Base-by-base conservation (phyloP, 2,329 filamentous ascomycete genomes). In the Beauveria caledonica region DNA sequence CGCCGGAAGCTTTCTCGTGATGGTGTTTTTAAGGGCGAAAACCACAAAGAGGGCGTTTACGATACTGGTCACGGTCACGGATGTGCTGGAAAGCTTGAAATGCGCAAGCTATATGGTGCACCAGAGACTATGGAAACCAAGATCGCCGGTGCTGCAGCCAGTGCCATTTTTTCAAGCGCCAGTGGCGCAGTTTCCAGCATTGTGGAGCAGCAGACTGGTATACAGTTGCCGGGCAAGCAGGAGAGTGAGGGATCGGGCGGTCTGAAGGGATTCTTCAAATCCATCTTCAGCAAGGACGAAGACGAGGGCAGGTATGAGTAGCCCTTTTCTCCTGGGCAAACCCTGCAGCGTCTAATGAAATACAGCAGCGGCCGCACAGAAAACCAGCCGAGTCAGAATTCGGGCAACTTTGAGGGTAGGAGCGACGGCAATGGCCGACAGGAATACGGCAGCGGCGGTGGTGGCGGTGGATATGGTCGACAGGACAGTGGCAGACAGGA, bases 1-100 rank as follows among this genome's bases (percentile, higher is more conserved):
- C 87, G 90, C 60, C 74, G 80, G 56, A 88, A 92, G 74, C 81
- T 97, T 50, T 90, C 87, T 67, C 86, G 90, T 19, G 79, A 88
- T 0, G 92, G 93, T 62, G 90, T 97, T 54, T 72, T 86, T 71
- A 79, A 84, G 51, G 89, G 89, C 17, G 80, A 87, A 63, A 97
- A 97, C 73, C 92, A 97, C 76, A 93, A 90, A 73, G 86, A 90
- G 67, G 90, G 90, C 29, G 87, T 93, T 11, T 76, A 91, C 17
- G 92, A 97, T 72, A 86, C 83, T 57, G 92, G 92, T 6, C 90
- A 92, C 69, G 89, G 89, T 13, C 90, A 96, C 70, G 91, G 91
- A 56, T 96, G 91, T 69, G 79, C 76, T 63, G 86, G 89, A 62
- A 92, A 92, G 73, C 78, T 96, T 11, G 83, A 86, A 64, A 89